Evolutionary conservation across 2,329 filamentous ascomycete genomes (phyloP).

Genomic region (Cryphonectria nitschkei): DNA sequence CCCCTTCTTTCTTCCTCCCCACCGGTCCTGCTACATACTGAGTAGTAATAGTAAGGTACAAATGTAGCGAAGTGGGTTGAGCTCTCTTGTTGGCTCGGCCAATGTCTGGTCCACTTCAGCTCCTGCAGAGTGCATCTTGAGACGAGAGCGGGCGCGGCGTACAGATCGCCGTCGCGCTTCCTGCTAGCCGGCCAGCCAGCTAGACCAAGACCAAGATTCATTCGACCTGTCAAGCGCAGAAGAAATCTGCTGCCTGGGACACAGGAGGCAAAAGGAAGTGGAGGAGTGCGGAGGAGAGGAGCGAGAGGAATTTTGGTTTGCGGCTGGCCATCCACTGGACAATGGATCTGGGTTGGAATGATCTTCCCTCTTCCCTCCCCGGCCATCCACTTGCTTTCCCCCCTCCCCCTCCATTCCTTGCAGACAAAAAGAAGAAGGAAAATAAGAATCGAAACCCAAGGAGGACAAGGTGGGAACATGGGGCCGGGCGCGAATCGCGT

Average conservation of each 20-base stretch:
- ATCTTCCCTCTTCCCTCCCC: neutral
- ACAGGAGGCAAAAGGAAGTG: neutral
- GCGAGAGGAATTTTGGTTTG: neutral
- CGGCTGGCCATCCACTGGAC: neutral
- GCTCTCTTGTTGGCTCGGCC: neutral
- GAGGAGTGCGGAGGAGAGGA: neutral
- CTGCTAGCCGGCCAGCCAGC: constrained; percentile 10
- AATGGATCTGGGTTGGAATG: neutral
- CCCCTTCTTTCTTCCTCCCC: neutral
- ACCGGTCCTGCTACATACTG: neutral
- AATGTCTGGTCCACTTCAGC: constrained; percentile 22
- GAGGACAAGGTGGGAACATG: neutral
- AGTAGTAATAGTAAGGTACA: neutral
- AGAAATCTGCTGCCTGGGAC: constrained; percentile 1
- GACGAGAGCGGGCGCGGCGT: neutral
- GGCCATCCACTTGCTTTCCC: neutral
- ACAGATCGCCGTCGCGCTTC: constrained; percentile 8
- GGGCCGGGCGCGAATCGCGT: constrained; percentile 1
- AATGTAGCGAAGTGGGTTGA: constrained; percentile 3
- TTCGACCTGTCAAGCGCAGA: neutral
- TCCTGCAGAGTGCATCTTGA: constrained; percentile 29
- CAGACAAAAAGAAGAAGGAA: neutral
- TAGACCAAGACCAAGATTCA: neutral
- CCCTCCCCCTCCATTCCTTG: neutral
- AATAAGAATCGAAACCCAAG: neutral